Base-by-base conservation (phyloP, 768 basidiomycete species). In the Lentinula guzmanii region DNA sequence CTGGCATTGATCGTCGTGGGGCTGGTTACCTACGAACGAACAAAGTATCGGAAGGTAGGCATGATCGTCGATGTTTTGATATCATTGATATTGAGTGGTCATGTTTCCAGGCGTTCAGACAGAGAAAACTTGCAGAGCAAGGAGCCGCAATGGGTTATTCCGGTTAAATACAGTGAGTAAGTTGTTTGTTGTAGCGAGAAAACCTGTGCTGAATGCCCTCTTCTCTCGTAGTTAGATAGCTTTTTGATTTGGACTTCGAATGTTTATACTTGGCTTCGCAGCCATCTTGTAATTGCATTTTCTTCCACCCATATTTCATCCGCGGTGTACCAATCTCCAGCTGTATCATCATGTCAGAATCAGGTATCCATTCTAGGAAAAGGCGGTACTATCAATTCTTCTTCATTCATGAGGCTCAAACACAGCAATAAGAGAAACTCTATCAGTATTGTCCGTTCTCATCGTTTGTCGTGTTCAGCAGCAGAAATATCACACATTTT, bases 21-120 rank as follows among this genome's bases (percentile, higher is more conserved):
- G 55, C 76, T 93, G 71, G 92, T 95, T 65, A 93, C 91, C 5
- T 92, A 87, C 69, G 92, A 95, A 78, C 84, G 94, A 52, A 86
- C 91, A 28, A 90, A 88, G 73, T 92, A 92, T 70, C 87, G 91
- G 77, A 90, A 85, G 81, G 91, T 90, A 62, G 60, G 82, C 18
- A 75, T 55, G 16, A 6, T 28, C 57, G 37, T 33, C 33, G 24
- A 16, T 6, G 53, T 55, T 52, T 28, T n/a, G 39, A 61, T 62
- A n/a, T n/a, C 50, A 42, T 48, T 13, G n/a, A 8, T 65, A 42
- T 64, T 48, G 24, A 45, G 45, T 56, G 7, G 15, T 53, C 28
- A 8, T 65, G 28, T 54, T 18, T 63, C 41, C 64, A 91, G 90
- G 80, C 83, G 63, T 93, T 91, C 83, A 80, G 90, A 65, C 80